Evolutionary conservation across 2,329 filamentous ascomycete species (phyloP), one percentile per base, ranked within the genome.

Genomic region (Claviceps quebecensis): DNA sequence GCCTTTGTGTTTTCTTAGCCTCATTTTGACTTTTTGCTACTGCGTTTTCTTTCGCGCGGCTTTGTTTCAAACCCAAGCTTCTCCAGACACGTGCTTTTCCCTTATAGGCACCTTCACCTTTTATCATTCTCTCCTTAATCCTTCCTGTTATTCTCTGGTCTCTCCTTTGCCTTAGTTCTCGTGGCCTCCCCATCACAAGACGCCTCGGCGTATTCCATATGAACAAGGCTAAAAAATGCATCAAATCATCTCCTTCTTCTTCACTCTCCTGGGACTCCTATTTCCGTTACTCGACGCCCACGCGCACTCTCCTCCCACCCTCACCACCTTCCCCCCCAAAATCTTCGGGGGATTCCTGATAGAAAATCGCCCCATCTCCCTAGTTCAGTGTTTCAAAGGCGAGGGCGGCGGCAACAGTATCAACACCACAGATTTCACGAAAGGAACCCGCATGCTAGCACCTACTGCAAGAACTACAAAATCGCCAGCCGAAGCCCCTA

Each of bases 401-500:
- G 29, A 22, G 13, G n/a, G 29, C 9, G 29, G 29, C 29, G 29
- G 9, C 29, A 11, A 9, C 29, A 34, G 22, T 17, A 37, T 45
- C 29, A 29, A 49, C 37, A 22, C 9, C 16, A 9, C 11, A 6
- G 52, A 51, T 5, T 54, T 51, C 49, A 36, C 37, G 5, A 45
- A 23, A 16, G 49, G 26, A 4, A 6, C 45, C 19, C 22, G 16
- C 11, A 48, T 49, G 39, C n/a, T 49, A 7, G 26, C 29, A 14
- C 8, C 19, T 52, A 47, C 46, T 54, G 52, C 38, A 39, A 13
- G 6, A 39, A 47, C 17, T 40, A 39, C 46, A 40, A 38, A 19
- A 19, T 47, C 9, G 38, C 22, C 13, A 7, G 6, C 16, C 8
- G 17, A 16, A 40, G 34, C 13, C 41, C 44, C 5, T 54, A 40